Base-by-base conservation (phyloP, 345 rosid species). In the Clausena lansium region DNA sequence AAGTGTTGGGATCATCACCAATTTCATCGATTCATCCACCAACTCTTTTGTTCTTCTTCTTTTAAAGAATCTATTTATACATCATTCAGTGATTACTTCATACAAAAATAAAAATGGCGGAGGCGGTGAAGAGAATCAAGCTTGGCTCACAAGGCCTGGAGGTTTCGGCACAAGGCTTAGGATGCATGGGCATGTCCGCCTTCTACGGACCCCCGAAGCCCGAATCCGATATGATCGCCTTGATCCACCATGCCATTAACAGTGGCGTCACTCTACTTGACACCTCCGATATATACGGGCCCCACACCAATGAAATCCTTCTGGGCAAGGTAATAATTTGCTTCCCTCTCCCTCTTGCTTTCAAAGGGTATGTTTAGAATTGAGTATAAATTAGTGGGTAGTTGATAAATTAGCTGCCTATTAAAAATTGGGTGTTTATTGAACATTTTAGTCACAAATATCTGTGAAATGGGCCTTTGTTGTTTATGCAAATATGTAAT, bases 161-260 rank as follows among this genome's bases (percentile, higher is more conserved):
- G 35, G 45, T 87, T 9, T 87, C 88, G 0, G 88, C 90, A 45
- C 90, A 85, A 39, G 90, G 87, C 45, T 83, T 87, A 41, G 90
- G 90, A 25, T 87, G 88, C 83, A 76, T 87, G 90, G 88, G 85
- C 25, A 85, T 87, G 83, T 85, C 90, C 15, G 77, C 74, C 63
- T 71, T 71, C 70, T 87, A 83, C 58, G 88, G 88, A 6, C 38
- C 87, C 38, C 80, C 87, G 0, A 83, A 82, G 20, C 87, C 88
- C 0, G 87, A 85, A 9, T 27, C 79, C 0, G 81, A 80, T 55
- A 80, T 85, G 68, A 67, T 84, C 10, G 59, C 81, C 32, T 81
- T 85, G 47, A 80, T 85, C 35, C 84, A 54, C 50, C 83, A 87
- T 5, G 85, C 88, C 17, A 33, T 85, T 66, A 65, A 76, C 67